Conservation (phyloP, 2,329 filamentous ascomycete species). For the Aspergillus persii region DNA sequence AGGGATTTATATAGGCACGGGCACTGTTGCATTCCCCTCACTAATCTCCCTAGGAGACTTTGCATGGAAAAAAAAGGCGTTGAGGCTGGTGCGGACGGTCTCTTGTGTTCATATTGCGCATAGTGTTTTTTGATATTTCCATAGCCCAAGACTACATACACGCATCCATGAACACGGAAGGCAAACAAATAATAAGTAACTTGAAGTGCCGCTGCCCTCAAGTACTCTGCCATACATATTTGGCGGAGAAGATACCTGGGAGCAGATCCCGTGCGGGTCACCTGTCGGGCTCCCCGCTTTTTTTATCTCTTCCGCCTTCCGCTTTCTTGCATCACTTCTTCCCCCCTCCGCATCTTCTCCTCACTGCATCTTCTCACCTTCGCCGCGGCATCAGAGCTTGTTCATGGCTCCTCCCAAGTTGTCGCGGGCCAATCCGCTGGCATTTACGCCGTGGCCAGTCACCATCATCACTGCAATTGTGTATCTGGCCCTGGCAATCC, state of each 20-base stretch:
- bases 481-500: constrained; percentile 75
- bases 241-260: background rate
- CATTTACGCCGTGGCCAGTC: constrained; percentile 78
- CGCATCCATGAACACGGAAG: background rate
- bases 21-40: background rate
- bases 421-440: constrained; percentile 51
- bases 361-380: background rate
- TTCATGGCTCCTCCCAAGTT: constrained; percentile 33
- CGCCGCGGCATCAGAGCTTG: constrained; percentile 5
- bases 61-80: constrained; percentile 9
- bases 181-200: background rate
- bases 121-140: background rate
- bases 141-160: background rate
- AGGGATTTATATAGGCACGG: constrained; percentile 13
- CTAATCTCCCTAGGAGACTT: constrained; percentile 8
- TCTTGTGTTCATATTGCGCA: background rate
- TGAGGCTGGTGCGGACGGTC: background rate
- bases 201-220: background rate
- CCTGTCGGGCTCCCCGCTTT: background rate
- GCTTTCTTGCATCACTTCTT: background rate
- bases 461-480: constrained; percentile 72
- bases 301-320: constrained; percentile 2
- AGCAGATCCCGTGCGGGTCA: background rate
- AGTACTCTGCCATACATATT: background rate
- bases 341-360: background rate